Conservation (phyloP, 2,329 filamentous ascomycete genomes). For the Monosporascus sp. region DNA sequence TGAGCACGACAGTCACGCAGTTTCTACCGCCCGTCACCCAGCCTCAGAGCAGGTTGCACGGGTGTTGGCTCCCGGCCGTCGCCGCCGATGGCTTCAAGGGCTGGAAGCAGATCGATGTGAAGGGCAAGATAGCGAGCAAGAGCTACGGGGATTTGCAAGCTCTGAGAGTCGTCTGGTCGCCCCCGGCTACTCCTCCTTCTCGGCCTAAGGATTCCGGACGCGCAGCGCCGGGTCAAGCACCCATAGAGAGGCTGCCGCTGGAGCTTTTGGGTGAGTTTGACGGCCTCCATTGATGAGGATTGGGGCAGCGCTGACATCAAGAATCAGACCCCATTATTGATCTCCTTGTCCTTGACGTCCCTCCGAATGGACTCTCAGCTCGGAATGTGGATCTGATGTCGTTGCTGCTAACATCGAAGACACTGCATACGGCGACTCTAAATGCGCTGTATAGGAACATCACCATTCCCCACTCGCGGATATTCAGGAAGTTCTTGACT, state of each 20-base stretch:
- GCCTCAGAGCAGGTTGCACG: constrained; percentile 51
- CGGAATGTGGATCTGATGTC: constrained; percentile 76
- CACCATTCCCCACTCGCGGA: constrained; percentile 75
- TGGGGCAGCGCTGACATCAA: constrained; percentile 6
- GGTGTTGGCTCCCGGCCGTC: constrained; percentile 48
- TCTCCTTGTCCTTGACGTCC: constrained; percentile 67
- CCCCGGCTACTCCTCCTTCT: constrained; percentile 24
- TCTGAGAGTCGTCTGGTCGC: constrained; percentile 50
- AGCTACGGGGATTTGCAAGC: constrained; percentile 56
- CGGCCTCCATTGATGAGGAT: background rate
- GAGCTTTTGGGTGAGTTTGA: constrained; percentile 62
- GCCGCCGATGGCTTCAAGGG: constrained; percentile 50
- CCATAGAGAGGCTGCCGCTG: constrained; percentile 62
- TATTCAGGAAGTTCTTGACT: constrained; percentile 74
- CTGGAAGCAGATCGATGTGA: constrained; percentile 58
- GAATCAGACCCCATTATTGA: constrained; percentile 65
- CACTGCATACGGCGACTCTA: constrained; percentile 66
- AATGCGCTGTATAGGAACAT: constrained; percentile 73
- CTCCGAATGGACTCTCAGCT: constrained; percentile 66
- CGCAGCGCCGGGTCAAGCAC: constrained; percentile 41
- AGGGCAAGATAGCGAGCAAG: constrained; percentile 53
- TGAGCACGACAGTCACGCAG: constrained; percentile 37
- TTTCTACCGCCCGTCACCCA: constrained; percentile 49
- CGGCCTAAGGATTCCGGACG: constrained; percentile 28
- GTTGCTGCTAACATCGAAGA: constrained; percentile 69